Evolutionary conservation across 192 early-diverging fungal genomes (phyloP).

Genomic region (Backusella westeae): DNA sequence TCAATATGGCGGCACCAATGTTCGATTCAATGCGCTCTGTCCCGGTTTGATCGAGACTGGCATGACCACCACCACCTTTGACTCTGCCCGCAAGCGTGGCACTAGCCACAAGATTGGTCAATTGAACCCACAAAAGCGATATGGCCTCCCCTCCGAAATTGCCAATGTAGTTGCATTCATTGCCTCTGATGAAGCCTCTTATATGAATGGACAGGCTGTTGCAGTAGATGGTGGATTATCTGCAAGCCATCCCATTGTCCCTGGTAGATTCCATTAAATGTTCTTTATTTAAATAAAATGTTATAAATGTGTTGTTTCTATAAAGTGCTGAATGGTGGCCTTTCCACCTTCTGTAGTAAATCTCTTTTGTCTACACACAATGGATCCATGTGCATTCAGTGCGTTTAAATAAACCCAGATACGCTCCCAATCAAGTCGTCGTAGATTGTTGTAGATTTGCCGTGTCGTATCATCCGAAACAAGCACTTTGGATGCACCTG

Average conservation of each 20-base stretch:
- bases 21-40: constrained; percentile 53
- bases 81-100: constrained; percentile 40
- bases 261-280: constrained; percentile 29
- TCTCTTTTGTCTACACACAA: constrained; percentile 47
- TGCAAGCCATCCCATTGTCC: constrained; percentile 31
- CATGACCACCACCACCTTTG: constrained; percentile 48
- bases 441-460: constrained; percentile 36
- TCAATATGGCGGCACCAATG: constrained; percentile 37
- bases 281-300: not conserved
- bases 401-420: constrained; percentile 42
- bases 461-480: not conserved
- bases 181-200: constrained; percentile 47
- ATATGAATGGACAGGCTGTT: constrained; percentile 49
- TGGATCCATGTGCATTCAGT: constrained; percentile 51
- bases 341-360: constrained; percentile 34
- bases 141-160: constrained; percentile 41
- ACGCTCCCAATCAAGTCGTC: constrained; percentile 43
- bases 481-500: not conserved
- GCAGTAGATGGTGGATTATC: constrained; percentile 48
- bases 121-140: constrained; percentile 43
- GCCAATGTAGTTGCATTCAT: constrained; percentile 45
- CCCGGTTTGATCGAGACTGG: constrained; percentile 52
- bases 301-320: constrained; percentile 32
- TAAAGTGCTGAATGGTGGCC: constrained; percentile 49
- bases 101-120: constrained; percentile 45